Conservation (phyloP, 257 asterid genomes). For the Nicotiana knightiana region DNA sequence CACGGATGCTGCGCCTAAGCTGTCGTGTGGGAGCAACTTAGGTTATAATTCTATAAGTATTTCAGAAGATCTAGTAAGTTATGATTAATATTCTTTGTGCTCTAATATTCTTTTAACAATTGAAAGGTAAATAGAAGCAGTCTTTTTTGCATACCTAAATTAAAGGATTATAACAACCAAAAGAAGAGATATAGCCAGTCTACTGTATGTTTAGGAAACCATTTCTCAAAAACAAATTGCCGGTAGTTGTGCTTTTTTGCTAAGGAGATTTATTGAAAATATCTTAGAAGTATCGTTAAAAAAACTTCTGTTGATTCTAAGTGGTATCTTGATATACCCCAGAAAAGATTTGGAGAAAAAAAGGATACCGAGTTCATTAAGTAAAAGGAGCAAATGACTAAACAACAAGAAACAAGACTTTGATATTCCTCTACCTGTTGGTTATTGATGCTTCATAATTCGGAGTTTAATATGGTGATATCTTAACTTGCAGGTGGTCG, state of each 20-base stretch:
- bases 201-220: not conserved
- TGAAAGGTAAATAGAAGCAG: not conserved
- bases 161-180: not conserved
- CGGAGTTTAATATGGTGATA: not conserved
- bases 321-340: not conserved
- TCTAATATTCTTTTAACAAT: not conserved
- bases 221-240: not conserved
- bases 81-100: not conserved
- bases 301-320: not conserved
- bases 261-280: not conserved
- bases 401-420: not conserved
- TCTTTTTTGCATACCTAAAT: not conserved
- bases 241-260: not conserved
- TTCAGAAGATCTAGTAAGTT: not conserved
- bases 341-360: not conserved
- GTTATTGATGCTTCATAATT: conserved; percentile 3
- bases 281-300: not conserved
- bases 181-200: not conserved
- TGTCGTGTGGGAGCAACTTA: too few species aligned
- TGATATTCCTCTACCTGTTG: not conserved
- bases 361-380: not conserved
- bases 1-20: too few species aligned
- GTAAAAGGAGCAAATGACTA: not conserved
- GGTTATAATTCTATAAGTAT: not conserved
- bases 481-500: conserved; percentile 59